Evolutionary conservation across 352 stramenopile genomes (phyloP), one percentile per base, ranked within the genome.

Genomic region (Pythium guiyangense): DNA sequence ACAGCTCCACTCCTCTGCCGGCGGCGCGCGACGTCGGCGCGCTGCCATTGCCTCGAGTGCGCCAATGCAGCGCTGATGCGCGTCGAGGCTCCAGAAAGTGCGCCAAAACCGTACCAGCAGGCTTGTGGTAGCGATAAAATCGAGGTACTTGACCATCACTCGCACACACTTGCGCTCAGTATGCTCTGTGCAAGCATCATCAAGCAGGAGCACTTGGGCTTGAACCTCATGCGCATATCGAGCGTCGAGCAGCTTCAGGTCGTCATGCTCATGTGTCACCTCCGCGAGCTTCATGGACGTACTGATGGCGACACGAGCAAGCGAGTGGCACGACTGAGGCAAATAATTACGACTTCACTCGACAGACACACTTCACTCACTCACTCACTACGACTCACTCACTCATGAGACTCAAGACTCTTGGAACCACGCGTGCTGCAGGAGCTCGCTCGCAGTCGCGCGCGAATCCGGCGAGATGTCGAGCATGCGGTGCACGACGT

Each of bases 401-500:
- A 51, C 46, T 37, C 22, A 34, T 9, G 2, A 22, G 27, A 20
- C 26, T 52, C 46, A 57, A 52, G 20, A 37, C 42, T 49, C 57
- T 12, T 70, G 64, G 48, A 90, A 57, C 77, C 79, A 90, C 42
- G 72, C 60, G 61, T 88, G 75, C 53, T 62, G 52, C 44, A 90
- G 70, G 18, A 90, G 67, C 65, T 82, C 64, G 18, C 69, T 54
- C 40, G 79, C 77, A 6, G 73, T 77, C 15, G 68, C 64, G 3
- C 94, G 79, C 55, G 90, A 74, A 29, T 82, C 70, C 8, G 87
- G 81, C 39, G 96, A 84, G 37, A 97, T 69, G 35, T 96, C 80
- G 34, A 98, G 74, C 63, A 97, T 84, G 52, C 70, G 75, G 35
- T 84, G 75, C 60, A 97, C 94, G 48, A 98, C 84, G 50, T 81